Evolutionary conservation across 352 stramenopile species (phyloP), one percentile per base, ranked within the genome.

Genomic region (Globisporangium megalacanthum): DNA sequence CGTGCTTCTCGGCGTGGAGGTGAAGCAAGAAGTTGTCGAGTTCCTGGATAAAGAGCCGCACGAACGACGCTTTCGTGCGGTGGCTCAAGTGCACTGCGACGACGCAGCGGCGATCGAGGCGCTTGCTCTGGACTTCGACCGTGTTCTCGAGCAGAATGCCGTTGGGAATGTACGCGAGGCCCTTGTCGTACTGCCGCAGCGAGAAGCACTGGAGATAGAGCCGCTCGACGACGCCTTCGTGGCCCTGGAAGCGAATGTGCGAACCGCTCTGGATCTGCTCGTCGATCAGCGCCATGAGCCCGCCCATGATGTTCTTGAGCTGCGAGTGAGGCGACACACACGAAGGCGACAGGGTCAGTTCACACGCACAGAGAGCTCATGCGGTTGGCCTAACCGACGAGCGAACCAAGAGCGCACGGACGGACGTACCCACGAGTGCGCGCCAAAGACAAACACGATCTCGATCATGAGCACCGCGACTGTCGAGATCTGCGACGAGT

Each of bases 241-340:
- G 80, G 36, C 75, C 79, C 41, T 85, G 73, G 42, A 94, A 89
- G 9, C 70, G 72, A 6, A 94, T 71, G 52, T 92, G 81, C 15
- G 69, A 68, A 13, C 84, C 84, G 58, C 75, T 90, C 49, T 89
- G 89, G 62, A 94, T 77, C 65, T 90, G 82, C 53, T 94, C 84
- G 33, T 94, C 84, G 45, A 91, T 70, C 50, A 94, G 69, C 39
- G 81, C 73, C 64, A 92, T 83, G 13, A 94, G 60, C 10, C 84
- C 84, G 37, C 84, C 84, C 70, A 94, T 88, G 15, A 88, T 86
- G 60, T 94, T 94, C 47, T 90, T 90, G 35, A 92, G 65, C 84
- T 93, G 57, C n/a, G 33, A n/a, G 7, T 19, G 33, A 35, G 13
- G 22, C 42, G 10, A 6, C 11, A 13, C 25, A 6, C 11, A 13